These are phyloP conservation scores for Psilocybe cyanescens DNA, from an alignment of 768 basidiomycete species.

Conservation along the genomic window DNA sequence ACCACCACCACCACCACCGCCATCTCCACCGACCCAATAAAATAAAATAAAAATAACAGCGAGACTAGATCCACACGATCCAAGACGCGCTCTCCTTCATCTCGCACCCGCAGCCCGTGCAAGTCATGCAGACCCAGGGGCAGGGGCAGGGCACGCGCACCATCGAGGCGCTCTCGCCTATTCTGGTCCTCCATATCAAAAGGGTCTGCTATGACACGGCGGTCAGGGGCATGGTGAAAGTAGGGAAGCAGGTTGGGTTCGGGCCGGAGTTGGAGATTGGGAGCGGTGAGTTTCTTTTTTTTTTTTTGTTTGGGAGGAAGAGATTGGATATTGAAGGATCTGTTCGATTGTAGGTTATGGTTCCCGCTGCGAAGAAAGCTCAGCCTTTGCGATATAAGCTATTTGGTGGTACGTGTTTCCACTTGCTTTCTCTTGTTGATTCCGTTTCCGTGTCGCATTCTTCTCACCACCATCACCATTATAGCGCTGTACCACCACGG, in stretches of 20 bases:
- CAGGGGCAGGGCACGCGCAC: constrained; percentile 47
- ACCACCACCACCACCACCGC: too few species aligned
- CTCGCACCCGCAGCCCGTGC: constrained; percentile 79
- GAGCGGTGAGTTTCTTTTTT: constrained; percentile 50
- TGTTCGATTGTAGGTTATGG: constrained; percentile 59
- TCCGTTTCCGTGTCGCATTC: neutral
- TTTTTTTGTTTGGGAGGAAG: too few species aligned
- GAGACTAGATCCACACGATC: constrained; percentile 75
- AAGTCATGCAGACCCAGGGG: constrained; percentile 71
- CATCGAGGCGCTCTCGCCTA: constrained; percentile 82
- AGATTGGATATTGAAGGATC: too few species aligned
- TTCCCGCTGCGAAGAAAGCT: constrained; percentile 48
- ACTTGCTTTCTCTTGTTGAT: neutral
- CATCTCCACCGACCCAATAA: too few species aligned
- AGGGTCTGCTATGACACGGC: constrained; percentile 85
- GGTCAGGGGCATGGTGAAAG: constrained; percentile 82
- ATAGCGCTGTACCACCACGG: constrained; percentile 94
- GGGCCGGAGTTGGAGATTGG: constrained; percentile 79
- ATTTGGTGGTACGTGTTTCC: constrained; percentile 70
- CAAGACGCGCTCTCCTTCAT: constrained; percentile 82
- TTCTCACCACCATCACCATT: neutral
- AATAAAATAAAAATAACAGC: constrained; percentile 38
- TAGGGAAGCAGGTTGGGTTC: constrained; percentile 81
- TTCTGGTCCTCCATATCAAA: constrained; percentile 91
- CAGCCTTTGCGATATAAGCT: constrained; percentile 70